Conservation (phyloP, 805 yeast species). For the Torulaspora microellipsoides region DNA sequence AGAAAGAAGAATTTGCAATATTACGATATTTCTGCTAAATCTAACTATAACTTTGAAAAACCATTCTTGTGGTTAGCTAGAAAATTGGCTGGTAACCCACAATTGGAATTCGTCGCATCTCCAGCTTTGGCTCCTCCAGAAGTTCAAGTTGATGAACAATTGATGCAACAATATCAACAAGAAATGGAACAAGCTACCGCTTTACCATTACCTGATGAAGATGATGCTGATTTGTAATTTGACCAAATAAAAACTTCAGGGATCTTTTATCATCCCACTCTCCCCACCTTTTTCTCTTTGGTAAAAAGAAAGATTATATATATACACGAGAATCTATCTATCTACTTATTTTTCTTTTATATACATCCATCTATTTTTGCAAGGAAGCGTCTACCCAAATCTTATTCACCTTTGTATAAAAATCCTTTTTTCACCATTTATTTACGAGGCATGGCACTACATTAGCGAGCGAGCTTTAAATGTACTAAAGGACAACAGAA, state of each 20-base stretch:
- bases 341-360: no score
- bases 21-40: conserved; percentile 99
- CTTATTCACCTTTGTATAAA: not conserved
- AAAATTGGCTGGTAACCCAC: conserved; percentile 97
- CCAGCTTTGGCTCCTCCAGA: conserved; percentile 99
- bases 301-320: no score
- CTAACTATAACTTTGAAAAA: conserved; percentile 98
- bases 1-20: conserved; percentile 99
- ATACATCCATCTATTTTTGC: no score
- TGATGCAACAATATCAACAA: conserved; percentile 98
- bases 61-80: conserved; percentile 99
- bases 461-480: not conserved
- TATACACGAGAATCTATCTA: no score
- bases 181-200: conserved; percentile 99
- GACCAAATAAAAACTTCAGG: no score
- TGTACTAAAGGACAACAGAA: not conserved
- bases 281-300: no score
- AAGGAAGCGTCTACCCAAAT: not conserved
- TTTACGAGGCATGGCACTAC: not conserved
- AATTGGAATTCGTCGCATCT: conserved; percentile 96
- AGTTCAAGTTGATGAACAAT: conserved; percentile 92
- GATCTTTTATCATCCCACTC: no score
- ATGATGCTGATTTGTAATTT: conserved; percentile 92
- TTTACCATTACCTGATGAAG: conserved; percentile 99
- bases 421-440: not conserved